phyloP scores from a whole-genome alignment of 202 grass and related monocot genomes.

The Sporobolus alterniflorus region DNA sequence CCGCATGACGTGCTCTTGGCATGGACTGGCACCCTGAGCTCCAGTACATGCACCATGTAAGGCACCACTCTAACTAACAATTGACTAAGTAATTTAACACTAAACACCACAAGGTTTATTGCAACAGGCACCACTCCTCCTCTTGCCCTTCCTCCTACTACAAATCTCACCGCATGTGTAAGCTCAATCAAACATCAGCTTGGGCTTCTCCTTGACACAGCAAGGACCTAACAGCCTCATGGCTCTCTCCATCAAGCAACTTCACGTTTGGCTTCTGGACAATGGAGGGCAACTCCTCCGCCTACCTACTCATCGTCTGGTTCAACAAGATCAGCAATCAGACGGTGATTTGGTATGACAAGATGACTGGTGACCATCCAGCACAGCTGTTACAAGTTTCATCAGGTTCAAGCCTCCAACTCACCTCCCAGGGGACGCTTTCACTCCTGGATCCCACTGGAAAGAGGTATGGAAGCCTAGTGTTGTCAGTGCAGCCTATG shows the following conservation, averaged over 20 bases:
- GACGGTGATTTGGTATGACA: conserved; percentile 46
- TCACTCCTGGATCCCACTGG: conserved; percentile 37
- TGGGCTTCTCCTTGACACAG: conserved; percentile 37
- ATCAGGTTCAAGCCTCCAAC: conserved; percentile 37
- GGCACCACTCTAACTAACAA: too few species aligned
- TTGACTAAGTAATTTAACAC: too few species aligned
- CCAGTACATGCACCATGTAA: too few species aligned
- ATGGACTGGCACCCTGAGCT: too few species aligned
- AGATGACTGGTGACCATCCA: not conserved
- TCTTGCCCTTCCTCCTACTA: not conserved
- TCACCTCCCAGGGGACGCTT: conserved; percentile 21
- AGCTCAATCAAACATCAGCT: conserved; percentile 36
- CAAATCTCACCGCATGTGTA: not conserved
- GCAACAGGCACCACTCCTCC: not conserved
- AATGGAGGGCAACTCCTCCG: conserved; percentile 25
- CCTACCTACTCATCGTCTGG: conserved; percentile 49
- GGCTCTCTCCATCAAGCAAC: conserved; percentile 50
- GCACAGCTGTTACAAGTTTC: not conserved
- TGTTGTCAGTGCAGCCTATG: conserved; percentile 26
- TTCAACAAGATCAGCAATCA: conserved; percentile 40
- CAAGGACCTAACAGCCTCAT: conserved; percentile 35
- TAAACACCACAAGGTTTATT: too few species aligned
- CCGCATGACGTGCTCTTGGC: too few species aligned
- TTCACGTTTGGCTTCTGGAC: conserved; percentile 54
- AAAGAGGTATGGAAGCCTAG: conserved; percentile 38